Base-by-base conservation (phyloP, 2,329 filamentous ascomycete species). In the Aspergillus texensis region DNA sequence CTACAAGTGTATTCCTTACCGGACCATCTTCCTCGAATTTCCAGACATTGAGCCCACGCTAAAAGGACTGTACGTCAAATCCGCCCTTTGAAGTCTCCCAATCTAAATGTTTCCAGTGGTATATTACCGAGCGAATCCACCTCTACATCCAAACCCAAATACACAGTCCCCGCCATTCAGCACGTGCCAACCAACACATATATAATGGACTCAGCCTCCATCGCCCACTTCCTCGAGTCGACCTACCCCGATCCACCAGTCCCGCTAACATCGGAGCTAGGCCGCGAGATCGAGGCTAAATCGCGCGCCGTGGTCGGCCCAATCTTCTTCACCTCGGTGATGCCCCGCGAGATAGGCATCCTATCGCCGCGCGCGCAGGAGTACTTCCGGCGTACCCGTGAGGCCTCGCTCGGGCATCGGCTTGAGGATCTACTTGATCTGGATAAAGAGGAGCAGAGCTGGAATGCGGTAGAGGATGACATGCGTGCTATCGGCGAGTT, bases 151-250 rank as follows among this genome's bases (percentile, higher is more conserved):
- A 36, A 36, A 36, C 34, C 34, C 34, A 75, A 72, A 64, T 81
- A 81, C 70, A 81, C 79, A 0, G 78, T 81, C 45, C 80, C 80
- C 0, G 70, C 75, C 11, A 81, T 82, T 65, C 74, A 79, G 1
- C 79, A 82, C 62, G 53, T 80, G 12, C 73, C 79, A 24, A 80
- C 65, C 57, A 71, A 77, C 67, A 79, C 67, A 26, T 75, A 76
- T 67, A 70, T 81, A 11, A 80, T 81, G 78, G 79, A 79, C 65
- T 81, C 80, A 4, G 56, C 56, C 12, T 65, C 70, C 39, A 81
- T 82, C 68, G 70, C 78, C 2, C 65, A 75, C 43, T 81, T 82
- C 64, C 72, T 82, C 52, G 78, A 81, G 59, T 69, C 74, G 6
- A 78, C 72, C 6, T 82, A 82, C 64, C 78, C 78, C 11, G 61